Evolutionary conservation across 148 eudicot genomes (phyloP).

Genomic region (Agrostemma githago): DNA sequence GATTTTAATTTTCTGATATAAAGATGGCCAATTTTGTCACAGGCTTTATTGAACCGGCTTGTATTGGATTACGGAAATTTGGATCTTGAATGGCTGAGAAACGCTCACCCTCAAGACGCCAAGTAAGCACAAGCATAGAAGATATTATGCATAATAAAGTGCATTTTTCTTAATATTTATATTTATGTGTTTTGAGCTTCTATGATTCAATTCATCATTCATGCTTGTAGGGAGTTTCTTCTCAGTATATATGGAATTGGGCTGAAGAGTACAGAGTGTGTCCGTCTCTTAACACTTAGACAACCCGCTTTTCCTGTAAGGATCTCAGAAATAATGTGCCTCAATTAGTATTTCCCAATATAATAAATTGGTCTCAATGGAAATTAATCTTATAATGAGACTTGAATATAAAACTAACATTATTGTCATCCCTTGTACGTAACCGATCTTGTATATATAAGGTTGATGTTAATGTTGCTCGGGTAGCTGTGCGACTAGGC

Average conservation of each 20-base stretch:
- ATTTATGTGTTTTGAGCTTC: background rate
- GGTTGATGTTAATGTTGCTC: slow-evolving; percentile 45
- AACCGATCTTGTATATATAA: background rate
- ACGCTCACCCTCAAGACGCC: slow-evolving; percentile 27
- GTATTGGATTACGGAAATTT: slow-evolving; percentile 32
- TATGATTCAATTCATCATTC: background rate
- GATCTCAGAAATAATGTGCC: background rate
- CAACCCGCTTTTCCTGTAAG: slow-evolving; percentile 55
- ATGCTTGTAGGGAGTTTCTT: slow-evolving; percentile 24
- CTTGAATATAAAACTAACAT: background rate
- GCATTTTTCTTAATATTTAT: too few relatives aligned
- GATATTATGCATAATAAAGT: background rate
- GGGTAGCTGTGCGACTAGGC: slow-evolving; percentile 38
- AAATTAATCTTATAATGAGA: background rate
- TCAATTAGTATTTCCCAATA: background rate
- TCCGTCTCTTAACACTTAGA: too few relatives aligned
- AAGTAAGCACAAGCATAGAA: slow-evolving; percentile 25
- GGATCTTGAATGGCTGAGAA: slow-evolving; percentile 52
- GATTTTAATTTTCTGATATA: background rate
- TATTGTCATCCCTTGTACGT: background rate
- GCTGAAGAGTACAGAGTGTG: too few relatives aligned
- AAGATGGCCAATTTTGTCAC: background rate
- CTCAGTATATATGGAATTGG: too few relatives aligned
- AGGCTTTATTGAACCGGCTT: slow-evolving; percentile 33
- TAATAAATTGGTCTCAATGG: too few relatives aligned